These are phyloP conservation scores for Mortierella sp. DNA, from an alignment of 371 early-diverging fungal genomes.

Conservation along the genomic window DNA sequence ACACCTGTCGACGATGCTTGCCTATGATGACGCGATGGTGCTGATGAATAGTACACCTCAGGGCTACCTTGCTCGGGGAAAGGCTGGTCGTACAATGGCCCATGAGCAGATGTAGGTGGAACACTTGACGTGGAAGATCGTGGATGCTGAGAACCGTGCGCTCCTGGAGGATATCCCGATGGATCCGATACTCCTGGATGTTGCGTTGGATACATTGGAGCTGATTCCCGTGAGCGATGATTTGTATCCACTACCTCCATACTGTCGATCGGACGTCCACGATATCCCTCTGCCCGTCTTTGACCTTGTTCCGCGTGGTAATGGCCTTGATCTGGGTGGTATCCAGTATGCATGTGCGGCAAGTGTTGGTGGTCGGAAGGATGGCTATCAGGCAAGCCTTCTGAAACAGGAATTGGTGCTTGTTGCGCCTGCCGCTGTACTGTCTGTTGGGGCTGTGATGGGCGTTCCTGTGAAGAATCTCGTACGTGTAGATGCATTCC, in stretches of 20 bases:
- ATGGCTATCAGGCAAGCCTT: neutral
- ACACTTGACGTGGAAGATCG: neutral
- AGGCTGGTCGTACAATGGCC: slow-evolving; percentile 5
- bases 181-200: slow-evolving; percentile 4
- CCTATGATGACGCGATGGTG: slow-evolving; percentile 17
- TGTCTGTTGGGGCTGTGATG: neutral
- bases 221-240: slow-evolving; percentile 1
- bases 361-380: neutral
- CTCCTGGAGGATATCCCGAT: slow-evolving; percentile 12
- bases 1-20: slow-evolving; percentile 18
- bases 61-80: neutral
- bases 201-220: slow-evolving; percentile 1
- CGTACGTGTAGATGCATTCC: slow-evolving; percentile 2
- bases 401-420: neutral
- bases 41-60: neutral
- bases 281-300: slow-evolving; percentile 1
- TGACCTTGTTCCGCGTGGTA: slow-evolving; percentile 10
- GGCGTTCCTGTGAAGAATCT: neutral
- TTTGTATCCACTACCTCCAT: slow-evolving; percentile 3
- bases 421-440: slow-evolving; percentile 4
- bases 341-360: neutral
- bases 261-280: neutral
- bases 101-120: slow-evolving; percentile 1
- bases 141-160: slow-evolving; percentile 17
- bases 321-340: slow-evolving; percentile 13